Evolutionary conservation across 257 asterid genomes (phyloP).

Genomic region (Solanum boliviense): DNA sequence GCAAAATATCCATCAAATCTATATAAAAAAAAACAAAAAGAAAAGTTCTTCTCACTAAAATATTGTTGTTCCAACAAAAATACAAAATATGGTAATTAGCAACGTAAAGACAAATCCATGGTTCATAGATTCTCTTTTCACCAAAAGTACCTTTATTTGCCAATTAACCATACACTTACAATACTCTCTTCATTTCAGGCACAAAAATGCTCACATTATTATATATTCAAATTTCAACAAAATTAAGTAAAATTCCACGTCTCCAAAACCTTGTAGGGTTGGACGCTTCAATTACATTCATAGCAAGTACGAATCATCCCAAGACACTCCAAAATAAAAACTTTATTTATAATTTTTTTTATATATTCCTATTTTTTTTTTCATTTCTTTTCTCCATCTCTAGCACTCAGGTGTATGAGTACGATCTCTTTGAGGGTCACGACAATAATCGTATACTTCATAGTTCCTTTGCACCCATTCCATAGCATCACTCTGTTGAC

Average conservation of each 20-base stretch:
- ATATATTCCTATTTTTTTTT: not conserved
- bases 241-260: not conserved
- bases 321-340: not conserved
- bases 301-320: not conserved
- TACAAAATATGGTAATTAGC: not conserved
- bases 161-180: not conserved
- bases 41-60: not conserved
- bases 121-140: not conserved
- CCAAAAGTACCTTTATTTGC: not conserved
- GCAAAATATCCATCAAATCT: not conserved
- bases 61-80: not conserved
- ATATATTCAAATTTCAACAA: not conserved
- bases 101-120: not conserved
- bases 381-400: not conserved
- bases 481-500: conserved; percentile 47
- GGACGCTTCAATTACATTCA: not conserved
- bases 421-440: conserved; percentile 63
- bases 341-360: not conserved
- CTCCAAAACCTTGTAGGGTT: not conserved
- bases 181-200: not conserved
- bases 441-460: conserved; percentile 61
- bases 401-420: conserved; percentile 72
- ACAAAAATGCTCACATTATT: not conserved
- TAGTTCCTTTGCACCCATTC: conserved; percentile 59
- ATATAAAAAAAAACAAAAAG: not conserved